A percentile compares a stretch with the other conserved stretches of the same genome.
Conservation (phyloP, 1,284 basidiomycete genomes). For the Boletellus deceptivus region DNA sequence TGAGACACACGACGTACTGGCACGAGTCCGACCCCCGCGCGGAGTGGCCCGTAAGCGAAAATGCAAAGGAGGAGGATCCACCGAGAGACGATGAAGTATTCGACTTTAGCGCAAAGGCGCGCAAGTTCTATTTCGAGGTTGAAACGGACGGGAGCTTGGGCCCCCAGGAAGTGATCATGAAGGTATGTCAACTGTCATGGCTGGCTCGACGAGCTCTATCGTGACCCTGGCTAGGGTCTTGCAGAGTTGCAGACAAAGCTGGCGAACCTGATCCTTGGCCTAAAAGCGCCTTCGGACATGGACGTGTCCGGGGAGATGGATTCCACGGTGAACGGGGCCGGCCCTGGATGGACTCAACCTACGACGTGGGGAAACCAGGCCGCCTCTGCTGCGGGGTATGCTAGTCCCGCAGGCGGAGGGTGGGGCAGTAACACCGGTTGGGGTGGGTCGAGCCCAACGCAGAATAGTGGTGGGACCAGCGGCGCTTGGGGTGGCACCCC, state of each 20-base stretch:
- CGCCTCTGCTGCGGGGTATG: conserved; percentile 33
- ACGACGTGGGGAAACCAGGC: conserved; percentile 19
- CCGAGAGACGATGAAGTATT: conserved; percentile 79
- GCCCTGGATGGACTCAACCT: conserved; percentile 24
- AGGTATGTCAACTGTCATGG: conserved; percentile 43
- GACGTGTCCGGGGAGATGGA: conserved; percentile 42
- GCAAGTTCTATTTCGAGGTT: conserved; percentile 88
- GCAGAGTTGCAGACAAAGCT: conserved; percentile 80
- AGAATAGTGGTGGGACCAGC: conserved; percentile 23
- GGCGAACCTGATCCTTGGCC: conserved; percentile 73
- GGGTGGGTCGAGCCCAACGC: conserved; percentile 28
- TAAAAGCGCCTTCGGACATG: conserved; percentile 63
- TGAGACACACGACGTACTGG: conserved; percentile 97
- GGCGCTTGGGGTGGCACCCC: conserved; percentile 28
- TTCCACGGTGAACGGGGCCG: conserved; percentile 33
- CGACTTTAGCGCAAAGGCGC: conserved; percentile 84
- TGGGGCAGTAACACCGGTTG: conserved; percentile 38
- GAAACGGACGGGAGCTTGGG: conserved; percentile 89
- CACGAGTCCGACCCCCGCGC: conserved; percentile 76
- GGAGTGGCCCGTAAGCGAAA: conserved; percentile 84
- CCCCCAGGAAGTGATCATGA: conserved; percentile 87
- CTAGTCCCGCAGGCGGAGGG: conserved; percentile 32
- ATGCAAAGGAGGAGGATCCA: conserved; percentile 80
- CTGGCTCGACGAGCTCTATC: background rate
- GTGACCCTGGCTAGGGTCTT: conserved; percentile 55